phyloP scores from a whole-genome alignment of 2,329 filamentous ascomycete species.

The Leptodontidium sp. region DNA sequence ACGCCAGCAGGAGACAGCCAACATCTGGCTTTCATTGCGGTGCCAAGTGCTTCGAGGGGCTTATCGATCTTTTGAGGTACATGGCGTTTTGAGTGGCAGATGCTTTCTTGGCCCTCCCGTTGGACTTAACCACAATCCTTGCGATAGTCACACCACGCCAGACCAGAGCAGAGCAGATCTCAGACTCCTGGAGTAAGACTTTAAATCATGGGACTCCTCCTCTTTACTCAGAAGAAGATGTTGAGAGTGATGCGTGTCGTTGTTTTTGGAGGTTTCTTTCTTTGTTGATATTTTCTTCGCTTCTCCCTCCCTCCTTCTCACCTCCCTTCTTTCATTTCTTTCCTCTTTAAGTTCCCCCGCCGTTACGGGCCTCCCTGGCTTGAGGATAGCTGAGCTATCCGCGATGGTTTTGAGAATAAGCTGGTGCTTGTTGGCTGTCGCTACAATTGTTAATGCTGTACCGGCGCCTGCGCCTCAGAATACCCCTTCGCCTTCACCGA shows the following conservation, averaged over 20 bases:
- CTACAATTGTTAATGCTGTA: constrained; percentile 5
- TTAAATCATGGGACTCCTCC: not conserved
- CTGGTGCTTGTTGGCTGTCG: constrained; percentile 17
- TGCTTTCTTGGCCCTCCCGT: not conserved
- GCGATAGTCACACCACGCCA: not conserved
- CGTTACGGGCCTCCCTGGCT: constrained; percentile 1
- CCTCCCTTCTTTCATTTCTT: not conserved
- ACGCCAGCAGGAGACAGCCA: not conserved
- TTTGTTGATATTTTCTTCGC: constrained; percentile 13
- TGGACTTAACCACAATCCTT: not conserved
- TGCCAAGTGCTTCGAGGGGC: constrained; percentile 11
- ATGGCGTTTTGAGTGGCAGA: constrained; percentile 5
- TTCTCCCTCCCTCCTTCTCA: not conserved
- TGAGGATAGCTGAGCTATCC: constrained; percentile 11
- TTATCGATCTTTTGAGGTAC: constrained; percentile 9
- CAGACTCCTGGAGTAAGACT: not conserved
- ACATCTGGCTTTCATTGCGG: not conserved
- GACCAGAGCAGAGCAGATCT: too few relatives aligned
- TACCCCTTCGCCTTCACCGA: not conserved
- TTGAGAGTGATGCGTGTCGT: constrained; percentile 15
- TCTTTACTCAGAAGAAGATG: not conserved
- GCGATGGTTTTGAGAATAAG: constrained; percentile 1
- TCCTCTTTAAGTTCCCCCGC: not conserved
- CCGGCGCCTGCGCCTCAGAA: constrained; percentile 1
- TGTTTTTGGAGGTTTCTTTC: not conserved